Percentiles rank a stretch among this genome's conserved stretches.
Conservation (phyloP, 2,329 filamentous ascomycete genomes). For the Apiospora aurea region DNA sequence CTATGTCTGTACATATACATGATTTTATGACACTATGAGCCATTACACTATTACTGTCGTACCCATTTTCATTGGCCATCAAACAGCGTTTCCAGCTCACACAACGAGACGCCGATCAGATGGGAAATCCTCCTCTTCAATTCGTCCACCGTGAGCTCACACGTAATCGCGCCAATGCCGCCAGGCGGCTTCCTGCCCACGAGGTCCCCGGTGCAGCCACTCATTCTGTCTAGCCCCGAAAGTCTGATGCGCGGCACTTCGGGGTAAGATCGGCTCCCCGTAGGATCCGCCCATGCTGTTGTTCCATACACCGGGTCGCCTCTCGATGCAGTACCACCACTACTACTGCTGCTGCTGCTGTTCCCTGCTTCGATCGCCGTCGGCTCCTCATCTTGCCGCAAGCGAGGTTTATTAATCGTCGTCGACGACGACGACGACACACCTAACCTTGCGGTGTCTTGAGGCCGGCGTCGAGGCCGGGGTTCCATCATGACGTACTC, state of each 20-base stretch:
- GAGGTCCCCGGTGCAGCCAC: neutral
- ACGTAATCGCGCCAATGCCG: neutral
- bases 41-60: neutral
- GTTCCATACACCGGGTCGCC: neutral
- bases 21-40: neutral
- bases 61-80: conserved; percentile 32
- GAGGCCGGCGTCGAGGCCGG: conserved; percentile 4
- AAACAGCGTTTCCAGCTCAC: conserved; percentile 40
- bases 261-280: neutral
- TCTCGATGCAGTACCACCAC: neutral
- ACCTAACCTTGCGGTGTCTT: neutral
- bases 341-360: neutral
- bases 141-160: conserved; percentile 42
- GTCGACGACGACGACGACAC: neutral
- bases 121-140: conserved; percentile 40
- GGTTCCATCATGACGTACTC: conserved; percentile 38
- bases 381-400: neutral
- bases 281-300: neutral
- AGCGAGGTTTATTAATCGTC: neutral
- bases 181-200: neutral
- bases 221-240: neutral
- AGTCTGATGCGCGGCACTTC: neutral
- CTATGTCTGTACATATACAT: neutral
- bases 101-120: conserved; percentile 40
- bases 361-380: neutral